Conservation (phyloP, 805 yeast genomes). For the Kluyveromyces siamensis region DNA sequence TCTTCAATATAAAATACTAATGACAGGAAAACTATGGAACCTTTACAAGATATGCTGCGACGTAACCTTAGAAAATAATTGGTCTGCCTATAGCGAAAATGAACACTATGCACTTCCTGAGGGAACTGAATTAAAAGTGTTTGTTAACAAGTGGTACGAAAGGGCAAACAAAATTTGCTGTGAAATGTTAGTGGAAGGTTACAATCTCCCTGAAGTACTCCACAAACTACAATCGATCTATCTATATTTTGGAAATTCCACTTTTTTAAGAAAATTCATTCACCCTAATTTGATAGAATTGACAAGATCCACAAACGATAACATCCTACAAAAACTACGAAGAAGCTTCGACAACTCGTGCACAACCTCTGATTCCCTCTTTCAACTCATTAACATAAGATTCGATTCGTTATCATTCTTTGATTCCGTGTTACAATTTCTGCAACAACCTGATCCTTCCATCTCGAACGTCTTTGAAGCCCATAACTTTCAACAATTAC, state of each 20-base stretch:
- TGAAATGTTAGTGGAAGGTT: conserved; percentile 52
- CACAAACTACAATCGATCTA: conserved; percentile 46
- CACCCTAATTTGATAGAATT: conserved; percentile 24
- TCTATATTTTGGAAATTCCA: conserved; percentile 30
- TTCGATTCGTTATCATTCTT: conserved; percentile 8
- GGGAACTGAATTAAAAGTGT: conserved; percentile 40
- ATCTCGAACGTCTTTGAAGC: not conserved
- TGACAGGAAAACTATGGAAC: conserved; percentile 80
- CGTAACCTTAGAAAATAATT: conserved; percentile 1
- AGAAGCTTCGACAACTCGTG: conserved; percentile 19
- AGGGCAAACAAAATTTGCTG: conserved; percentile 59
- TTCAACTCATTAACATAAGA: not conserved
- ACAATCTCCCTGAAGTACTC: conserved; percentile 41
- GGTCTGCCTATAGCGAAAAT: not conserved
- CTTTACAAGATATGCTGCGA: conserved; percentile 35
- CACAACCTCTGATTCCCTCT: not conserved
- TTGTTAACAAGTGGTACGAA: conserved; percentile 50
- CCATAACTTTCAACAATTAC: conserved; percentile 2
- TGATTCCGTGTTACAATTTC: conserved; percentile 4
- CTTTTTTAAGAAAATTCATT: conserved; percentile 16
- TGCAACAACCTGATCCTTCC: not conserved
- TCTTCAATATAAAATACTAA: conserved; percentile 54
- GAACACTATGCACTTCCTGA: conserved; percentile 12
- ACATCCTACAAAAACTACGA: conserved; percentile 42
- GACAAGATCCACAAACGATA: conserved; percentile 39